Evolutionary conservation across 306 rosid genomes (phyloP).

Genomic region (Prunus fruticosa): DNA sequence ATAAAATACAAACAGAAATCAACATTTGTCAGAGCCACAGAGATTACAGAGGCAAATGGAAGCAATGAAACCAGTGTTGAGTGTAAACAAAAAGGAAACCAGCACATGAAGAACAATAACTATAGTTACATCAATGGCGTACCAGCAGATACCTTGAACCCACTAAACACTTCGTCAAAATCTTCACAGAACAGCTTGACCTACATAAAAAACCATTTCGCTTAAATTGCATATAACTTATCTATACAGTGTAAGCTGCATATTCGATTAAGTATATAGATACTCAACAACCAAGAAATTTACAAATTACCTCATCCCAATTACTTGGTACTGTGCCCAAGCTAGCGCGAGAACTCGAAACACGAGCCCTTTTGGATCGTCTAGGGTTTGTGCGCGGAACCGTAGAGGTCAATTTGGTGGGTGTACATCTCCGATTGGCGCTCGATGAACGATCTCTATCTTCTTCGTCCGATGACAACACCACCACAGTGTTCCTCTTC

Average conservation of each 20-base stretch:
- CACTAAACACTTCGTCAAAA: slow-evolving; percentile 63
- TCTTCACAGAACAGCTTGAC: slow-evolving; percentile 57
- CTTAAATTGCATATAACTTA: background rate
- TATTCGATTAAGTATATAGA: background rate
- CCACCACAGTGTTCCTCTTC: slow-evolving; percentile 51
- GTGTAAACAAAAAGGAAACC: background rate
- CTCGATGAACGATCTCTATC: slow-evolving; percentile 35
- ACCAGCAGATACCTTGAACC: slow-evolving; percentile 80
- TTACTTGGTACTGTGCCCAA: slow-evolving; percentile 33
- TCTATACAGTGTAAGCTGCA: background rate
- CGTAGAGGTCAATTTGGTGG: slow-evolving; percentile 36
- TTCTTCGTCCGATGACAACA: slow-evolving; percentile 74
- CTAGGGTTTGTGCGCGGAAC: slow-evolving; percentile 39
- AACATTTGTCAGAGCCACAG: background rate
- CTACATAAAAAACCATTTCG: slow-evolving; percentile 34
- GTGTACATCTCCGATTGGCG: slow-evolving; percentile 27
- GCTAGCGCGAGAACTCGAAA: slow-evolving; percentile 38
- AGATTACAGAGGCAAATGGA: background rate
- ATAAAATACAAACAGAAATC: background rate
- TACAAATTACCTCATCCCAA: slow-evolving; percentile 47
- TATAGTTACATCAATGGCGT: slow-evolving; percentile 35
- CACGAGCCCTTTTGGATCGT: slow-evolving; percentile 65
- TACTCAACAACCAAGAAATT: background rate
- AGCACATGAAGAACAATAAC: background rate
- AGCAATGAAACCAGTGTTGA: background rate